Evolutionary conservation across 257 asterid genomes (phyloP).

Genomic region (Fraxinus pennsylvanica): DNA sequence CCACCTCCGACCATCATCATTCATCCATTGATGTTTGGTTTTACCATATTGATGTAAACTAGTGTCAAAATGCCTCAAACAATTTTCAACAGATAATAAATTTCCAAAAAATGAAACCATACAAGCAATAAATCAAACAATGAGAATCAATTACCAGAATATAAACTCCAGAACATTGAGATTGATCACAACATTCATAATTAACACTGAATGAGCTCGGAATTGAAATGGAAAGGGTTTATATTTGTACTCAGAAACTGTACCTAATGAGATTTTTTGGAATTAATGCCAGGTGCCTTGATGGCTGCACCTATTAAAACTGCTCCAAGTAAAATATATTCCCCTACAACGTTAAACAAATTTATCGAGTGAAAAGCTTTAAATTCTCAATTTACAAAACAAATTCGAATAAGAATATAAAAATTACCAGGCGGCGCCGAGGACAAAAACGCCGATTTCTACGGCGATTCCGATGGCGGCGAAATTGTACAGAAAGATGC

Average conservation of each 20-base stretch:
- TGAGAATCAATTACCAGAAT: neutral
- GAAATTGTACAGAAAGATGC: conserved; percentile 29
- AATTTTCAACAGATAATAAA: too few species aligned
- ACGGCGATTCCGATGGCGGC: conserved; percentile 29
- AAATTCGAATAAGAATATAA: too few species aligned
- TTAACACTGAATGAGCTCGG: neutral
- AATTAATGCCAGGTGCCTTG: conserved; percentile 57
- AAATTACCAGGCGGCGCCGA: conserved; percentile 36
- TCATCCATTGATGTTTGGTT: too few species aligned
- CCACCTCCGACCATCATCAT: too few species aligned
- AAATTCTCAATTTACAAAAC: neutral
- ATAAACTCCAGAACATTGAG: neutral
- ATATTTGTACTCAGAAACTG: neutral
- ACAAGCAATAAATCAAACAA: too few species aligned
- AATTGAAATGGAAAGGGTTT: neutral
- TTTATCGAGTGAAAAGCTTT: too few species aligned
- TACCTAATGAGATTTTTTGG: conserved; percentile 56
- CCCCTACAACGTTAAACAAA: conserved; percentile 34
- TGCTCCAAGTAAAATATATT: conserved; percentile 54
- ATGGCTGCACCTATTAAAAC: conserved; percentile 58
- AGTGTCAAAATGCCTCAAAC: too few species aligned
- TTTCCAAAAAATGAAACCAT: too few species aligned
- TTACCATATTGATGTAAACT: too few species aligned
- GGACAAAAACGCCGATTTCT: conserved; percentile 35
- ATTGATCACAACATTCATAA: too few species aligned